Evolutionary conservation across 257 asterid species (phyloP).

Genomic region (Osmanthus fragrans): DNA sequence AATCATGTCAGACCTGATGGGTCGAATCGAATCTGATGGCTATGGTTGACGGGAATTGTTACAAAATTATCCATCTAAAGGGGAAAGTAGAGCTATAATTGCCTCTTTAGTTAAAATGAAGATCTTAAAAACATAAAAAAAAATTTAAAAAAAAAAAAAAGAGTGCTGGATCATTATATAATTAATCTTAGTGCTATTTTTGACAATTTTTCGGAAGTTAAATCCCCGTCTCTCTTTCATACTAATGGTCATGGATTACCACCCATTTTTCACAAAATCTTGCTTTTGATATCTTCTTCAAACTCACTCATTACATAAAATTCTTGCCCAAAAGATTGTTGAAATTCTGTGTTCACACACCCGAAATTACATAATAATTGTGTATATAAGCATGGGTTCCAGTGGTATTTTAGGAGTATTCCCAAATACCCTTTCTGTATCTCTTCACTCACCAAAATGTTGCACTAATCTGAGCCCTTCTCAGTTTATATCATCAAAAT

Average conservation of each 20-base stretch:
- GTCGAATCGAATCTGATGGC: no score
- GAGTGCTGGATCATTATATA: neutral
- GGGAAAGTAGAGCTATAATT: no score
- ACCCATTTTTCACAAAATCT: neutral
- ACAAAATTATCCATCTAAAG: no score
- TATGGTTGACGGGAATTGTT: no score
- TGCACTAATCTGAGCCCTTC: constrained; percentile 28
- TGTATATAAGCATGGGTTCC: constrained; percentile 28
- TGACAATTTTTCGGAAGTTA: neutral
- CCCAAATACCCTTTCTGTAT: constrained; percentile 15
- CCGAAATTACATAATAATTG: neutral
- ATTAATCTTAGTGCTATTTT: neutral
- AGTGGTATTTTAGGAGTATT: constrained; percentile 9
- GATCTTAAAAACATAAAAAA: no score
- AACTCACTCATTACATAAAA: constrained; percentile 1
- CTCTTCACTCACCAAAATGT: constrained; percentile 14
- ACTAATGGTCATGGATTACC: neutral
- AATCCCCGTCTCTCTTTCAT: neutral
- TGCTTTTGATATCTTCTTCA: neutral
- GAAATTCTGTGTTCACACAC: neutral
- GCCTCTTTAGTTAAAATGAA: no score
- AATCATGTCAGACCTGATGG: no score
- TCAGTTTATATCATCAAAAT: constrained; percentile 34
- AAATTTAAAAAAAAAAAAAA: neutral
- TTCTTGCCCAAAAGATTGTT: neutral